A percentile compares a stretch with the other conserved stretches of the same genome.
Conservation (phyloP, 345 rosid genomes). For the Eucalyptus grandis region DNA sequence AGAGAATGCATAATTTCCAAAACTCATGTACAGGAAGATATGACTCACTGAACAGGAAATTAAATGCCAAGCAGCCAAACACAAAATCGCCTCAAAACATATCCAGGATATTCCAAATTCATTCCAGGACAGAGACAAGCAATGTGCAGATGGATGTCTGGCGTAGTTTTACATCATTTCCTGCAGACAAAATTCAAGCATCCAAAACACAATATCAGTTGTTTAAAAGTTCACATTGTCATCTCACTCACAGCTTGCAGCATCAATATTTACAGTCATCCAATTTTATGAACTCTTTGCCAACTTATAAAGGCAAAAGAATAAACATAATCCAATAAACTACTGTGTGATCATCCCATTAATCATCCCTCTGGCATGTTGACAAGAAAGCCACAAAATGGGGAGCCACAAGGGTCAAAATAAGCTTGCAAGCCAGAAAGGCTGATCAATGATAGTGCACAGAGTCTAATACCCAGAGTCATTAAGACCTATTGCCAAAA, state of each 20-base stretch:
- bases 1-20: background rate
- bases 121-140: background rate
- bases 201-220: fast-evolving
- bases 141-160: background rate
- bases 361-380: background rate
- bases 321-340: background rate
- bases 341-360: background rate
- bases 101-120: background rate
- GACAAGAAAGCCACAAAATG: background rate
- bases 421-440: background rate
- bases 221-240: background rate
- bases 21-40: fast-evolving
- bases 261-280: background rate
- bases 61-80: background rate
- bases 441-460: background rate
- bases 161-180: background rate
- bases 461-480: background rate
- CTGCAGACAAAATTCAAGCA: background rate
- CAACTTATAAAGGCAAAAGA: background rate
- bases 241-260: background rate
- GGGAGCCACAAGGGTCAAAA: background rate
- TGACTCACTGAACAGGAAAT: background rate
- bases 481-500: background rate
- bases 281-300: background rate
- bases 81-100: background rate